Evolutionary conservation across 2,329 filamentous ascomycete species (phyloP), one percentile per base, ranked within the genome.

Genomic region (Bipolaris victoriae): DNA sequence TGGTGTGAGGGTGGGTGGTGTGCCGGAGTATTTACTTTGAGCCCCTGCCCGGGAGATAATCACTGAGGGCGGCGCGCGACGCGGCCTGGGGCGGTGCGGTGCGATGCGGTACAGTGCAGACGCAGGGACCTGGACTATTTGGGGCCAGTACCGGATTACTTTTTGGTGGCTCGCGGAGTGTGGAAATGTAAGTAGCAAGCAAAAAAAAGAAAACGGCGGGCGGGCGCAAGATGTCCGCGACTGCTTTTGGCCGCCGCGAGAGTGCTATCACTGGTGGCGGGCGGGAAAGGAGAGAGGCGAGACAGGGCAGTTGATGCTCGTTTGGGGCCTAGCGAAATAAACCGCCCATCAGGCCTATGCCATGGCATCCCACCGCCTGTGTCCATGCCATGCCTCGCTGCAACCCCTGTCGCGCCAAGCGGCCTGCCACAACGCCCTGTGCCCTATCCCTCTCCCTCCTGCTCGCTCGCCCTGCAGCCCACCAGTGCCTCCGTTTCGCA

Each of bases 241-340:
- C 40, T 55, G 31, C 29, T 22, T 22, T 33, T 22, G 43, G 45
- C 35, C 44, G 29, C 29, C 37, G 49, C 16, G 26, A 13, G 31
- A 7, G 40, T 16, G 26, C 36, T 49, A 44, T 33, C 52, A 52
- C 55, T 59, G 57, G 18, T 24, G 11, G 39, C 20, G 39, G 43
- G 61, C 55, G 52, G 52, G 57, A 62, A 66, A 66, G 63, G 63
- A 64, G 63, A 59, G 53, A 52, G 44, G 49, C 43, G 45, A 55
- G 49, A 52, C 53, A 58, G 61, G 49, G 55, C 52, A 57, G 54
- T 51, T 57, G 57, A 53, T 56, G 36, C 36, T 16, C 16, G 16
- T 48, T 36, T 59, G 59, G 56, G 52, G 52, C 48, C 55, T 64
- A 62, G 63, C 63, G 61, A 64, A 63, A 66, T 66, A 63, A 63